phyloP scores from a whole-genome alignment of 805 yeast genomes.

The Ogataea sp. region DNA sequence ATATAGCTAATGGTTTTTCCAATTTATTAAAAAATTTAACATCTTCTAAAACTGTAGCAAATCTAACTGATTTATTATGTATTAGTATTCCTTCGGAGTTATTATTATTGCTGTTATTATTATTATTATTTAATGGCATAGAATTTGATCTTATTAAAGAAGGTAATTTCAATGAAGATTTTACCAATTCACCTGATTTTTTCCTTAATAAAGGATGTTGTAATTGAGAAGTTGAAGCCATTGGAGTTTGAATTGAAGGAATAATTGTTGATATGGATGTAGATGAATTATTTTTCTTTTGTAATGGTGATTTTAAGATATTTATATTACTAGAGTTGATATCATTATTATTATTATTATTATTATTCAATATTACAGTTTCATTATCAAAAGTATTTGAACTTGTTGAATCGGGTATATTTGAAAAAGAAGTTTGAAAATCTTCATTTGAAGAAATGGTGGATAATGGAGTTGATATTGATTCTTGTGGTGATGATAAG shows the following conservation, averaged over 20 bases:
- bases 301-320: neutral
- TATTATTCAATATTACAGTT: neutral
- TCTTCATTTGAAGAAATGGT: conserved; percentile 14
- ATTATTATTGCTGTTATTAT: too few relatives aligned
- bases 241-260: neutral
- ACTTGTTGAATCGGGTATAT: neutral
- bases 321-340: conserved; percentile 1
- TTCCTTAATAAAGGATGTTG: conserved; percentile 34
- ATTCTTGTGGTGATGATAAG: conserved; percentile 16
- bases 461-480: conserved; percentile 21
- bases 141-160: conserved; percentile 32
- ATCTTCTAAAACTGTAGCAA: conserved; percentile 52
- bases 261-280: neutral
- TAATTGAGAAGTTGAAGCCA: neutral
- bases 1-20: conserved; percentile 58
- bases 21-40: conserved; percentile 56
- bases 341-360: neutral
- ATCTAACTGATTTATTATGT: conserved; percentile 48
- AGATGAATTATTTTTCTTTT: neutral
- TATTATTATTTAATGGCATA: conserved; percentile 29
- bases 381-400: neutral
- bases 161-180: conserved; percentile 41
- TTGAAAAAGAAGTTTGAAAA: neutral
- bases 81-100: too few relatives aligned
- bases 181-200: conserved; percentile 44